phyloP scores from a whole-genome alignment of 345 rosid species.

The Dipteronia dyeriana region DNA sequence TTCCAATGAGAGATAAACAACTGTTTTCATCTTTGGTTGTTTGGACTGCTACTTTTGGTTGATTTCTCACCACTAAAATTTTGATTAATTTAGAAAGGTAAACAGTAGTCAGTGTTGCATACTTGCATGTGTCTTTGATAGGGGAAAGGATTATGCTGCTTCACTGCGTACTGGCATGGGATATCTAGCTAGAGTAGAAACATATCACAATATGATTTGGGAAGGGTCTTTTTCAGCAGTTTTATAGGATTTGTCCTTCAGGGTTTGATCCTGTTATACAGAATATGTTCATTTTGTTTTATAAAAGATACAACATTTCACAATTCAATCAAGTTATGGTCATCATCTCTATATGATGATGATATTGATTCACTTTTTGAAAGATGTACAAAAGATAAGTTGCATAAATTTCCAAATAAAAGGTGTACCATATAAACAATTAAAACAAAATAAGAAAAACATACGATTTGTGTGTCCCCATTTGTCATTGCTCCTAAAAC shows the following conservation, averaged over 20 bases:
- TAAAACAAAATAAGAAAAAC: slow-evolving; percentile 25
- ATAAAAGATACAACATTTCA: neutral
- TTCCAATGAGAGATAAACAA: neutral
- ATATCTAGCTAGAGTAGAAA: neutral
- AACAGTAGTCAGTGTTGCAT: neutral
- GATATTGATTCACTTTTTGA: neutral
- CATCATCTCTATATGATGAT: slow-evolving; percentile 2
- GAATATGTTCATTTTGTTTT: neutral
- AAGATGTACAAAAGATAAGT: neutral
- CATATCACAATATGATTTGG: neutral
- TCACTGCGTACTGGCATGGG: neutral
- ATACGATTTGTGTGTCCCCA: slow-evolving; percentile 81
- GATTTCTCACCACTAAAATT: neutral
- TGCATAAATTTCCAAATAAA: neutral
- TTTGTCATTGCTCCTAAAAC: slow-evolving; percentile 85
- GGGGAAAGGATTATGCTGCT: neutral
- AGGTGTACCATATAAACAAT: neutral
- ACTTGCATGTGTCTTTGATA: neutral
- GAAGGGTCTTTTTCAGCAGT: neutral
- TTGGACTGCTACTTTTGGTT: neutral
- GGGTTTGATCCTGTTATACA: neutral
- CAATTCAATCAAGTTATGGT: neutral
- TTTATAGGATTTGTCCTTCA: neutral
- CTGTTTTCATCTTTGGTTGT: neutral
- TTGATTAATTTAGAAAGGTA: neutral